phyloP scores from a whole-genome alignment of 345 rosid genomes.

The Eucalyptus pauciflora region DNA sequence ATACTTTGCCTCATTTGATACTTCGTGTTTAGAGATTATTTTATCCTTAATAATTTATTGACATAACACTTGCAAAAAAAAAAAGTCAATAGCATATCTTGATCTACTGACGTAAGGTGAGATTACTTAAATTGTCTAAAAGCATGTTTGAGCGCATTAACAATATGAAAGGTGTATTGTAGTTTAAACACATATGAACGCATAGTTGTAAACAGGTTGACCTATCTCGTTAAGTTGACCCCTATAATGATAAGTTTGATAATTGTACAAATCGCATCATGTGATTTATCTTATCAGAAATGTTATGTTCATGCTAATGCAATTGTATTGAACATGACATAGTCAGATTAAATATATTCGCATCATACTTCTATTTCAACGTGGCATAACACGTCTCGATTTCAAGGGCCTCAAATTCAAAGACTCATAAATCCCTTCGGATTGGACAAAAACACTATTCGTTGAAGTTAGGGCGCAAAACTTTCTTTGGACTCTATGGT shows the following conservation, averaged over 20 bases:
- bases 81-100: background rate
- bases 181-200: background rate
- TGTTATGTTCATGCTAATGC: fast-evolving
- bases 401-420: no score
- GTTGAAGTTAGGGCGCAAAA: background rate
- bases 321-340: background rate
- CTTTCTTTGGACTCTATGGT: fast-evolving
- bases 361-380: fast-evolving
- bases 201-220: background rate
- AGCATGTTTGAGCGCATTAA: background rate
- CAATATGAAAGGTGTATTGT: background rate
- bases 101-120: background rate
- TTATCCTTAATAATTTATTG: background rate
- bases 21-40: background rate
- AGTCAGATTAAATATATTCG: fast-evolving
- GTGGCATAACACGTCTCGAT: fast-evolving
- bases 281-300: fast-evolving
- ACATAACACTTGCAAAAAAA: background rate
- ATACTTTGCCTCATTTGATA: background rate
- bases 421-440: fast-evolving
- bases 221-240: fast-evolving
- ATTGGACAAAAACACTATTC: background rate
- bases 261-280: fast-evolving
- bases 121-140: background rate
- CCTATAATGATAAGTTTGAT: fast-evolving